A percentile compares a stretch with the other conserved stretches of the same genome.
These are phyloP conservation scores for Solanum neorickii DNA, from an alignment of 257 asterid genomes.

Conservation along the genomic window DNA sequence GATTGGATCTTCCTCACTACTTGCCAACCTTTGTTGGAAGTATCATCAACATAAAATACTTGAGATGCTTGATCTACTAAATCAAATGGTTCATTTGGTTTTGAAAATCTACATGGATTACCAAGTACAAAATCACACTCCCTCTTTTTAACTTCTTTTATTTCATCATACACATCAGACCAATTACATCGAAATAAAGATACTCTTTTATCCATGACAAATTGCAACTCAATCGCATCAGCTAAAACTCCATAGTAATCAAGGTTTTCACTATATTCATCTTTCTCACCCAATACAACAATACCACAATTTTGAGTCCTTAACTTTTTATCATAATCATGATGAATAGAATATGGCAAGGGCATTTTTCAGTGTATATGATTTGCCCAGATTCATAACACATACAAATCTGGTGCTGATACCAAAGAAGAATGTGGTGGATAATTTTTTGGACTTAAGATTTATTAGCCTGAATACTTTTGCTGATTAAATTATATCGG, in stretches of 20 bases:
- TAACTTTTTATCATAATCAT: background rate
- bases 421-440: too few relatives aligned
- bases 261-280: background rate
- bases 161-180: background rate
- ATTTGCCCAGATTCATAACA: too few relatives aligned
- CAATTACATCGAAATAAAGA: background rate
- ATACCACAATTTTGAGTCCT: background rate
- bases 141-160: too few relatives aligned
- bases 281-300: background rate
- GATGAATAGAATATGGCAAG: too few relatives aligned
- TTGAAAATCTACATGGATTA: background rate
- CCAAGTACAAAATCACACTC: background rate
- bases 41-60: background rate
- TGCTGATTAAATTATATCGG: too few relatives aligned
- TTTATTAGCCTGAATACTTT: too few relatives aligned
- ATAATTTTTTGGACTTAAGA: too few relatives aligned
- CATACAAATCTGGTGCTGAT: too few relatives aligned
- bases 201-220: background rate
- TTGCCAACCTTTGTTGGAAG: background rate
- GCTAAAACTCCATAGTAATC: background rate
- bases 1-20: background rate
- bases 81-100: too few relatives aligned
- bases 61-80: background rate
- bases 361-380: too few relatives aligned
- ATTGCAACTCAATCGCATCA: background rate